Percentiles rank a stretch among this genome's conserved stretches.
These are phyloP conservation scores for Digitaria exilis DNA, from an alignment of 202 grass and related monocot genomes.

Conservation along the genomic window DNA sequence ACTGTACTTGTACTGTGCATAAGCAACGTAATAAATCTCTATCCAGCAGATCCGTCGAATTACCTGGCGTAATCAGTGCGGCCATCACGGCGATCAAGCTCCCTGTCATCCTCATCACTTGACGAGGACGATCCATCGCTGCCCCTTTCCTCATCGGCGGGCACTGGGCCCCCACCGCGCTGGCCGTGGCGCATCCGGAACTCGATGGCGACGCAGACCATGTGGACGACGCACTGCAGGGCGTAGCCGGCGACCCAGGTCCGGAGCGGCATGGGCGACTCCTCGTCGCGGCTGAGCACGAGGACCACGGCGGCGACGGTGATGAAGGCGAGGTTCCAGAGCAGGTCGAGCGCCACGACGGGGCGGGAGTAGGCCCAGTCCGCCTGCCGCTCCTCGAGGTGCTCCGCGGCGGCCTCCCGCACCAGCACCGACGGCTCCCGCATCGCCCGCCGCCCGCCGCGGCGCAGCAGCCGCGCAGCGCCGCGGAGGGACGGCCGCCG, in stretches of 20 bases:
- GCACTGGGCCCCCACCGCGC: slow-evolving; percentile 10
- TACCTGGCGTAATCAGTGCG: slow-evolving; percentile 53
- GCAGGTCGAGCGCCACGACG: slow-evolving; percentile 67
- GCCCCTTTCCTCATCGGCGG: slow-evolving; percentile 55
- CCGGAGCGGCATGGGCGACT: slow-evolving; percentile 49
- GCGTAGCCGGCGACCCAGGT: slow-evolving; percentile 67
- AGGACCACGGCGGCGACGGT: slow-evolving; percentile 56
- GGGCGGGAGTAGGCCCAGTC: slow-evolving; percentile 71
- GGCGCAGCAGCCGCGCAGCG: slow-evolving; percentile 48
- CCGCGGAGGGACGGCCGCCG: slow-evolving; percentile 46
- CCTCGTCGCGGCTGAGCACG: slow-evolving; percentile 54
- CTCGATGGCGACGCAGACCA: slow-evolving; percentile 61
- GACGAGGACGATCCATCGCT: slow-evolving; percentile 50
- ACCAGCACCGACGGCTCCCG: slow-evolving; percentile 54
- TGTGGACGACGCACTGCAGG: slow-evolving; percentile 63
- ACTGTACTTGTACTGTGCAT: not conserved
- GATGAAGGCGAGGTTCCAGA: slow-evolving; percentile 71
- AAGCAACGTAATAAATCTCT: not conserved
- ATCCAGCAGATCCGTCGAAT: slow-evolving; percentile 36
- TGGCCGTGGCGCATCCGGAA: slow-evolving; percentile 44
- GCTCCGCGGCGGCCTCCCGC: slow-evolving; percentile 63
- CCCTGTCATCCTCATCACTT: slow-evolving; percentile 40
- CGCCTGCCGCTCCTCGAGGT: slow-evolving; percentile 67
- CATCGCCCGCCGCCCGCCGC: slow-evolving; percentile 38
- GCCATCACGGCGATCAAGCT: slow-evolving; percentile 29